Evolutionary conservation across 179 eudicot genomes (phyloP).

Genomic region (Beta macrorhiza): DNA sequence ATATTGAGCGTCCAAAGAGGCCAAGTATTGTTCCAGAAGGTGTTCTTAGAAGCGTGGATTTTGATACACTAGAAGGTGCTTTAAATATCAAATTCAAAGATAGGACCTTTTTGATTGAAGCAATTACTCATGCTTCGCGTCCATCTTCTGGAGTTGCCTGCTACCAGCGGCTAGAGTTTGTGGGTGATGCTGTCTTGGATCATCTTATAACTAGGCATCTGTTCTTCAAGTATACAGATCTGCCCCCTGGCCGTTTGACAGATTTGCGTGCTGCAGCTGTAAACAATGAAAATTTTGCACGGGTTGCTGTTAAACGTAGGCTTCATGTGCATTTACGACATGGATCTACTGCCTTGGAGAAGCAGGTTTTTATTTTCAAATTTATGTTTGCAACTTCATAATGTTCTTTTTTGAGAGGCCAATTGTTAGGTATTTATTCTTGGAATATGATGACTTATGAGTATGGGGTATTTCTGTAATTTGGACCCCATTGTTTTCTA

Average conservation of each 20-base stretch:
- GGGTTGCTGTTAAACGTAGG: slow-evolving; percentile 87
- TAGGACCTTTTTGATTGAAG: slow-evolving; percentile 74
- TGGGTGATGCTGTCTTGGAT: slow-evolving; percentile 98
- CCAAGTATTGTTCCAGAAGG: slow-evolving; percentile 61
- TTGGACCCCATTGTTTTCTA: too few species aligned
- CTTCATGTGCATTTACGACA: slow-evolving; percentile 93
- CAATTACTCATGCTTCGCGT: slow-evolving; percentile 98
- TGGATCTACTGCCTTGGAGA: slow-evolving; percentile 96
- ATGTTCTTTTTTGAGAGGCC: too few species aligned
- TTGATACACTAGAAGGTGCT: slow-evolving; percentile 69
- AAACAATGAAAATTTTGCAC: slow-evolving; percentile 96
- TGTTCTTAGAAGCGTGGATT: slow-evolving; percentile 72
- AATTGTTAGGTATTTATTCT: too few species aligned
- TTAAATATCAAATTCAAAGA: slow-evolving; percentile 60
- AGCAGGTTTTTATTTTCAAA: slow-evolving; percentile 53
- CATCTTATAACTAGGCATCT: slow-evolving; percentile 93
- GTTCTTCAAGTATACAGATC: slow-evolving; percentile 86
- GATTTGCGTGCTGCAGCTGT: slow-evolving; percentile 99
- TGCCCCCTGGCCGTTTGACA: slow-evolving; percentile 97
- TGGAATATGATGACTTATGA: too few species aligned
- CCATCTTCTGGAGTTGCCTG: slow-evolving; percentile 99
- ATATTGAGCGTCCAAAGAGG: slow-evolving; percentile 46
- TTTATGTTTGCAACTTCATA: background rate
- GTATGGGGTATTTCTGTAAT: too few species aligned
- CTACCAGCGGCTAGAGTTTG: slow-evolving; percentile 95